A percentile compares a stretch with the other conserved stretches of the same genome.
Evolutionary conservation across 140 eudicot genomes (phyloP).

Genomic region (Anethum foeniculum): DNA sequence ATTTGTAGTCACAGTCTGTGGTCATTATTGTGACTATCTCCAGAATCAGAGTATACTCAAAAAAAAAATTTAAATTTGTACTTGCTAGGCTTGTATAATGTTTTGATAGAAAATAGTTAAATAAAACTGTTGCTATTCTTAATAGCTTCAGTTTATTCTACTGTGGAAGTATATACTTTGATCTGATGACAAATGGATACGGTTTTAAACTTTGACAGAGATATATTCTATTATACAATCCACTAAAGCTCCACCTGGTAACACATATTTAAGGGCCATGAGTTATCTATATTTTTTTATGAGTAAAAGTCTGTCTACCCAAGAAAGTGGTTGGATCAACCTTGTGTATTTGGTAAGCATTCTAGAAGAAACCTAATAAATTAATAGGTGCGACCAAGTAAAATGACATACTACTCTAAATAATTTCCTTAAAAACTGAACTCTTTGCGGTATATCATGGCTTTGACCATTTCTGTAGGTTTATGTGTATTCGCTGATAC

Average conservation of each 20-base stretch:
- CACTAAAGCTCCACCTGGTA: not conserved
- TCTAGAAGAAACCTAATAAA: not conserved
- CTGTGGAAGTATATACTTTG: not conserved
- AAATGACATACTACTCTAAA: not conserved
- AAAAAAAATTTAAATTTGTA: not conserved
- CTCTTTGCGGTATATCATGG: not conserved
- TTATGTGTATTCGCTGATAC: slow-evolving; percentile 16
- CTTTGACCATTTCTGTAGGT: not conserved
- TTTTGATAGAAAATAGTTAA: not conserved
- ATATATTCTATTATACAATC: not conserved
- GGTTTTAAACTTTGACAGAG: not conserved
- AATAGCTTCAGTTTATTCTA: not conserved
- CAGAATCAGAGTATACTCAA: not conserved
- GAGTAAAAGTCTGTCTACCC: not conserved
- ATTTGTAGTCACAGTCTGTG: not conserved
- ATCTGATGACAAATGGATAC: not conserved
- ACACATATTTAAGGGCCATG: not conserved
- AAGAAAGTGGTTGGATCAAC: slow-evolving; percentile 5
- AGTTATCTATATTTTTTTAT: not conserved
- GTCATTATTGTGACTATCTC: not conserved
- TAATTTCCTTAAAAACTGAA: not conserved
- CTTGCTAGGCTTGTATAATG: not conserved
- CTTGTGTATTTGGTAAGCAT: not conserved
- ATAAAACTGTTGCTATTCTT: not conserved
- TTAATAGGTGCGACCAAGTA: not conserved